These are phyloP conservation scores for Rhexocercosporidium sp. DNA, from an alignment of 2,329 filamentous ascomycete species.

Conservation along the genomic window DNA sequence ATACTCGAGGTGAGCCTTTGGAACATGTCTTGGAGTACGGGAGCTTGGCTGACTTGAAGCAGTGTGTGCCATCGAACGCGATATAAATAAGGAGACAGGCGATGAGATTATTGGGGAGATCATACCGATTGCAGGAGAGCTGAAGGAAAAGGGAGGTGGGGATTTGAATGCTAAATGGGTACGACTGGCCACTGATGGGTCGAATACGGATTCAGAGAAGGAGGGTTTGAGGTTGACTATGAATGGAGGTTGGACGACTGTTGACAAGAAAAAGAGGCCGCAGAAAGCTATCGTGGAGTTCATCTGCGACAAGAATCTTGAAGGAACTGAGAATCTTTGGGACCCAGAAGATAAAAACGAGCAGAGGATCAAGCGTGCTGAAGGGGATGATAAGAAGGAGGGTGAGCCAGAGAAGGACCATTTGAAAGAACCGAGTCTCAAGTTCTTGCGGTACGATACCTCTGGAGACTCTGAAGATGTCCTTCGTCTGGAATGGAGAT, in stretches of 20 bases:
- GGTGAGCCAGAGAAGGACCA: constrained; percentile 37
- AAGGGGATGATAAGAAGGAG: constrained; percentile 40
- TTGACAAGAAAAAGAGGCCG: constrained; percentile 57
- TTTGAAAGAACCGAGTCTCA: constrained; percentile 62
- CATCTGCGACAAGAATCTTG: constrained; percentile 74
- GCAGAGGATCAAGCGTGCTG: constrained; percentile 35
- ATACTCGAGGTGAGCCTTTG: constrained; percentile 64
- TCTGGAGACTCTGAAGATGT: constrained; percentile 62
- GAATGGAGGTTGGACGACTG: constrained; percentile 61
- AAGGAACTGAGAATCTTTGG: constrained; percentile 76
- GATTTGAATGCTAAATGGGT: constrained; percentile 69
- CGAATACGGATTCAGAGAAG: constrained; percentile 66
- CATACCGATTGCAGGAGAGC: constrained; percentile 77
- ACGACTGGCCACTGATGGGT: constrained; percentile 67
- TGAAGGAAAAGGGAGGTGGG: constrained; percentile 61
- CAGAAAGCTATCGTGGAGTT: constrained; percentile 87
- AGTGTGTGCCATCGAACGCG: constrained; percentile 79
- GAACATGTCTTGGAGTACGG: not conserved
- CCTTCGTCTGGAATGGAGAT: constrained; percentile 81
- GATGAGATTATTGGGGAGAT: constrained; percentile 58
- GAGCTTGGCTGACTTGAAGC: constrained; percentile 21
- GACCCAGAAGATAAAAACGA: constrained; percentile 61
- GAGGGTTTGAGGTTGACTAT: constrained; percentile 77
- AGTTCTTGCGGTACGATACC: constrained; percentile 77
- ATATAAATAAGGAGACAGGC: constrained; percentile 52